Evolutionary conservation across 805 yeast genomes (phyloP).

Genomic region (Saccharomyces kudriavzevii): DNA sequence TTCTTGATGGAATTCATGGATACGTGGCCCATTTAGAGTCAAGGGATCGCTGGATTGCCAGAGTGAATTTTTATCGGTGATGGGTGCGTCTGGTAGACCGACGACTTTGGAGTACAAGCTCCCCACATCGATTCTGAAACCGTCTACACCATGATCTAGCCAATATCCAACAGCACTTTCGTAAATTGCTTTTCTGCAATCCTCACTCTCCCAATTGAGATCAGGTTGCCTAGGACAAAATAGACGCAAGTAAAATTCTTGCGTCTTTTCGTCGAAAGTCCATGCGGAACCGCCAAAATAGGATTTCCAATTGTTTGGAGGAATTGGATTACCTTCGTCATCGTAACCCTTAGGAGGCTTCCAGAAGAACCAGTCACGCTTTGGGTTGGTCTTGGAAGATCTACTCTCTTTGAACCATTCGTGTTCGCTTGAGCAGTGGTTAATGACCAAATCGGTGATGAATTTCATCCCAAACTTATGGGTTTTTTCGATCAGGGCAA

Average conservation of each 20-base stretch:
- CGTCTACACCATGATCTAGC: conserved; percentile 50
- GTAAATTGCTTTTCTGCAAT: conserved; percentile 31
- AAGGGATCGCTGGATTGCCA: conserved; percentile 34
- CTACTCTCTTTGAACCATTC: conserved; percentile 52
- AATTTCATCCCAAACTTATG: conserved; percentile 46
- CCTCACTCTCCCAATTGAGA: conserved; percentile 50
- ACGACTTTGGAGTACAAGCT: no score
- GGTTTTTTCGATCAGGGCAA: no score
- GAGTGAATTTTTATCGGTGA: conserved; percentile 34
- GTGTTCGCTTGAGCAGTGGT: conserved; percentile 50
- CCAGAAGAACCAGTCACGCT: conserved; percentile 59
- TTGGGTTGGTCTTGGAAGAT: conserved; percentile 42
- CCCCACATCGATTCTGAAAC: no score
- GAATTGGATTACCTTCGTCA: conserved; percentile 41
- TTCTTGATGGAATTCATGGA: conserved; percentile 51
- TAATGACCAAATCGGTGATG: conserved; percentile 48
- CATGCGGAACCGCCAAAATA: conserved; percentile 50
- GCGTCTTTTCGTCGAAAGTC: conserved; percentile 45
- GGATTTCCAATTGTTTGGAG: conserved; percentile 52
- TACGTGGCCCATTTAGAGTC: conserved; percentile 43
- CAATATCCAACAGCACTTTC: conserved; percentile 43
- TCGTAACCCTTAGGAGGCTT: conserved; percentile 41
- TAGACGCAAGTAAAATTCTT: conserved; percentile 47
- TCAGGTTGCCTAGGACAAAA: conserved; percentile 53
- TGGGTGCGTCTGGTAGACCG: conserved; percentile 42